phyloP scores from a whole-genome alignment of 768 basidiomycete species.

The Macrolepiota fuliginosa region DNA sequence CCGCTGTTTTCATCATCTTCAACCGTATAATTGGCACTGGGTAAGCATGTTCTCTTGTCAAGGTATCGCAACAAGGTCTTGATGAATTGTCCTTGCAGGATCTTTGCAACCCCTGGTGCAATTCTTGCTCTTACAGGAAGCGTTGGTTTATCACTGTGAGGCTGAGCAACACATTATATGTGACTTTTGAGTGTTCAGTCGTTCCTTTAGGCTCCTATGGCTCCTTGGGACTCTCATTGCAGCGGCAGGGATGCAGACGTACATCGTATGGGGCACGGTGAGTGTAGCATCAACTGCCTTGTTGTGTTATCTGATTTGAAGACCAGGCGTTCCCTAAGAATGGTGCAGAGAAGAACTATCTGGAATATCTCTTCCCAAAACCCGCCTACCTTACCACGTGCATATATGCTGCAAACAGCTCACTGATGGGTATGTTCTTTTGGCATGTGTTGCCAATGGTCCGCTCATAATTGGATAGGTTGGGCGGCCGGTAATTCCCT shows the following conservation, averaged over 20 bases:
- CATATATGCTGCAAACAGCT: constrained; percentile 50
- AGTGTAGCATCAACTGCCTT: constrained; percentile 5
- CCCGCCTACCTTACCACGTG: constrained; percentile 58
- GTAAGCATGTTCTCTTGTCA: constrained; percentile 14
- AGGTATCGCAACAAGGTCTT: background rate
- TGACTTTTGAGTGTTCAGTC: too few species aligned
- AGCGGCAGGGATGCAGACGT: constrained; percentile 33
- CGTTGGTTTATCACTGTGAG: constrained; percentile 37
- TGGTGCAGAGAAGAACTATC: constrained; percentile 73
- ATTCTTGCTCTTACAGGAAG: constrained; percentile 38
- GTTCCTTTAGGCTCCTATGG: constrained; percentile 29
- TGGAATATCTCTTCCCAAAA: constrained; percentile 57
- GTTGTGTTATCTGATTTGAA: background rate
- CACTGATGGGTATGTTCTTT: constrained; percentile 38
- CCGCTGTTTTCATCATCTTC: constrained; percentile 35
- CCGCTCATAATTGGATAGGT: constrained; percentile 17
- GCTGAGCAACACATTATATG: background rate
- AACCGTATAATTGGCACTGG: constrained; percentile 37
- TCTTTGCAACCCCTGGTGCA: constrained; percentile 40
- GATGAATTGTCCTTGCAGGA: constrained; percentile 16
- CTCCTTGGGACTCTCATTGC: constrained; percentile 33
- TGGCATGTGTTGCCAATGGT: background rate
- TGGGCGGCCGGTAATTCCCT: constrained; percentile 45
- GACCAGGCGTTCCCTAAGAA: constrained; percentile 53
- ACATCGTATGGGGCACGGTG: constrained; percentile 34